Percentiles rank a stretch among this genome's conserved stretches.
phyloP scores from a whole-genome alignment of 257 asterid species.

The Fraxinus quadrangulata region DNA sequence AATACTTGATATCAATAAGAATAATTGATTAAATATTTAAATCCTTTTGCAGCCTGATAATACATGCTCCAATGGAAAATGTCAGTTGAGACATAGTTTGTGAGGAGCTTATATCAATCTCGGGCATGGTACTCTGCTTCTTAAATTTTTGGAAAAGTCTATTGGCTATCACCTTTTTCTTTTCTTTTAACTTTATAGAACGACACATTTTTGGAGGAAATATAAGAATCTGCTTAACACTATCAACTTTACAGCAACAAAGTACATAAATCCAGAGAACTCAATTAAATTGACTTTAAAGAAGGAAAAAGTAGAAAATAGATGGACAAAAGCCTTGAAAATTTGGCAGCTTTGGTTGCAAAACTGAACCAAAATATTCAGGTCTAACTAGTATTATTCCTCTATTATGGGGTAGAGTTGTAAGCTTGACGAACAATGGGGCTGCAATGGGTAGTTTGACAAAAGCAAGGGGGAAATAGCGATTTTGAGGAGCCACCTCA shows the following conservation, averaged over 20 bases:
- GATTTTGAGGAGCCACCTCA: not conserved
- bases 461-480: not conserved
- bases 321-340: not conserved
- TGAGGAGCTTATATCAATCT: not conserved
- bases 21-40: not conserved
- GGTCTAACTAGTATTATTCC: not conserved
- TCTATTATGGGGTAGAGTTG: not conserved
- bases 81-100: not conserved
- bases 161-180: too few relatives aligned
- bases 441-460: not conserved
- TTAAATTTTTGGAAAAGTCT: not conserved
- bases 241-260: not conserved
- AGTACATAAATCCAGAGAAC: not conserved
- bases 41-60: not conserved
- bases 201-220: not conserved
- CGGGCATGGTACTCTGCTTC: not conserved
- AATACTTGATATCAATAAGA: not conserved
- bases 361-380: not conserved
- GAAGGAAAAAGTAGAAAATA: not conserved
- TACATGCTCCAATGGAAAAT: not conserved
- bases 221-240: not conserved
- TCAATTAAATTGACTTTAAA: not conserved
- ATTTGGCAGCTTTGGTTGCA: not conserved
- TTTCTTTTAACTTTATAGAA: not conserved
- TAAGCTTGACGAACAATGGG: not conserved